A percentile compares a stretch with the other conserved stretches of the same genome.
Evolutionary conservation across 2,329 filamentous ascomycete species (phyloP).

Genomic region (Fusarium falciforme): DNA sequence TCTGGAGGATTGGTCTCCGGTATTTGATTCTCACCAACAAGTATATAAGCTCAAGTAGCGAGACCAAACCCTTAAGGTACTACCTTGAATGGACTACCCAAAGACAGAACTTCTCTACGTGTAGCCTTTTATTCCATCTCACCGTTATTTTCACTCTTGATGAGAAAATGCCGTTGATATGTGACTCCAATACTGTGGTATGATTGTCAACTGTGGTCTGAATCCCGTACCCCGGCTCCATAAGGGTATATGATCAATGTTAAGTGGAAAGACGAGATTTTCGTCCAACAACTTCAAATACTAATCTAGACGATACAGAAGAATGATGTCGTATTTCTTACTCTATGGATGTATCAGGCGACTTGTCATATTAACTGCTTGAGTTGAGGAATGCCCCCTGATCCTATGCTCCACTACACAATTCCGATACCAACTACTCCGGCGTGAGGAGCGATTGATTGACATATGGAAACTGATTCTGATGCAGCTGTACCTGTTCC

Average conservation of each 20-base stretch:
- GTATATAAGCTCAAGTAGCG: background rate
- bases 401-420: background rate
- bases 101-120: background rate
- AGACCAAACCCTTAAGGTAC: background rate
- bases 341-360: background rate
- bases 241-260: background rate
- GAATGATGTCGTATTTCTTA: background rate
- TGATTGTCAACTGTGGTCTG: background rate
- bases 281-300: background rate
- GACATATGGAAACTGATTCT: background rate
- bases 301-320: too few relatives aligned
- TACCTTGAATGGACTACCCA: background rate
- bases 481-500: background rate
- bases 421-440: background rate
- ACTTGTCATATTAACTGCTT: background rate
- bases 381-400: background rate
- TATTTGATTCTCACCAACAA: background rate
- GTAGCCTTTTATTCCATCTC: background rate
- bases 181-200: background rate
- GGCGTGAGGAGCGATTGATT: background rate
- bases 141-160: fast-evolving
- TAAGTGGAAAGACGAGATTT: background rate
- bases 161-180: background rate
- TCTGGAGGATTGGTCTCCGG: background rate
- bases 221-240: background rate